A percentile compares a stretch with the other conserved stretches of the same genome.
Conservation (phyloP, 495 filamentous ascomycete genomes). For the Daldinia concentrica region DNA sequence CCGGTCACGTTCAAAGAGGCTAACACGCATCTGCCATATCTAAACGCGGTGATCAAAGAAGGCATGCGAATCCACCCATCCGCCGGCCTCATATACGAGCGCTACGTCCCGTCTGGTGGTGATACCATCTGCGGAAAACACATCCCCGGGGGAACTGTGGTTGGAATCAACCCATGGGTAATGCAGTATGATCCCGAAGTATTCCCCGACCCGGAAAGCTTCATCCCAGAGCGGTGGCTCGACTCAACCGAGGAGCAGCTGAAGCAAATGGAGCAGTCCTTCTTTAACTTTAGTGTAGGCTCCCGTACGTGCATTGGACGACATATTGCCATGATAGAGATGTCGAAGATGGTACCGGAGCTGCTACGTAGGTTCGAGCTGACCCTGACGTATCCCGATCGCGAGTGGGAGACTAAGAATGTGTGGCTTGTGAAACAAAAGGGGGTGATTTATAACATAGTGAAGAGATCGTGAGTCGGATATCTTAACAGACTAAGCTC, state of each 20-base stretch:
- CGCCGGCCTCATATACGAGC: slow-evolving; percentile 60
- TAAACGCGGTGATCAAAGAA: slow-evolving; percentile 73
- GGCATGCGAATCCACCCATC: slow-evolving; percentile 65
- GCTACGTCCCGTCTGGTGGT: slow-evolving; percentile 61
- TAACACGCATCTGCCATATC: slow-evolving; percentile 63
- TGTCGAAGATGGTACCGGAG: slow-evolving; percentile 61
- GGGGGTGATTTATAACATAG: background rate
- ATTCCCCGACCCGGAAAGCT: slow-evolving; percentile 61
- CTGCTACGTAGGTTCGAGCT: slow-evolving; percentile 33
- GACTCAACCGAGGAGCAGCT: slow-evolving; percentile 36
- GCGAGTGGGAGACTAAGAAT: background rate
- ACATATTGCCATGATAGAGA: slow-evolving; percentile 69
- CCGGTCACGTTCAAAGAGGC: slow-evolving; percentile 21
- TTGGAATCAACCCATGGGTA: slow-evolving; percentile 67
- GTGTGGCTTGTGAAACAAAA: background rate
- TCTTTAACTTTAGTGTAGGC: slow-evolving; percentile 65
- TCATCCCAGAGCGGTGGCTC: slow-evolving; percentile 63
- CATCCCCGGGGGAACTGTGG: slow-evolving; percentile 58
- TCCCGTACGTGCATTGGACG: slow-evolving; percentile 69
- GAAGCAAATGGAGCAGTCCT: slow-evolving; percentile 25
- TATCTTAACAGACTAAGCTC: no score
- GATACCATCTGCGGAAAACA: slow-evolving; percentile 58
- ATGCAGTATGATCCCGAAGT: slow-evolving; percentile 59
- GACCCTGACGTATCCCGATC: background rate
- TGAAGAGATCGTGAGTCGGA: background rate